Conservation (phyloP, 495 filamentous ascomycete species). For the Amniculicola lignicola region DNA sequence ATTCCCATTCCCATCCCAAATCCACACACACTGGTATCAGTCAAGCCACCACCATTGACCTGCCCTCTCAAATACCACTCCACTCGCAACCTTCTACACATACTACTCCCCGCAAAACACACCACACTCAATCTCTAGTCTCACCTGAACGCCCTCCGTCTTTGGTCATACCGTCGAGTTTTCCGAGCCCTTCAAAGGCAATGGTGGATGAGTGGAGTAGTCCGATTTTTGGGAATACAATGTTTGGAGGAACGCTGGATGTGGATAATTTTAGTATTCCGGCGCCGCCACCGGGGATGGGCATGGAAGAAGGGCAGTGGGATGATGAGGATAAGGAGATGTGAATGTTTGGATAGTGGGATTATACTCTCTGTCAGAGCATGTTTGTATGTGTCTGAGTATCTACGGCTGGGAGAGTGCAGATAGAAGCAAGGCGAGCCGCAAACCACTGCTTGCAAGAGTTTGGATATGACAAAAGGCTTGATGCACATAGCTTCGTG, state of each 20-base stretch:
- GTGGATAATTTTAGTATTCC: slow-evolving; percentile 28
- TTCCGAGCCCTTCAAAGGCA: slow-evolving; percentile 13
- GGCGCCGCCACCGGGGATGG: slow-evolving; percentile 21
- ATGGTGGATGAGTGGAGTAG: slow-evolving; percentile 4
- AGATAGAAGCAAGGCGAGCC: no score
- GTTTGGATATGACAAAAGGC: no score
- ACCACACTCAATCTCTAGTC: neutral
- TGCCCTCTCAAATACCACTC: neutral
- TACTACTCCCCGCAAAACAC: slow-evolving; percentile 4
- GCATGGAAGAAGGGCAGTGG: no score
- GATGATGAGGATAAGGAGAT: no score
- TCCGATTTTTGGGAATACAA: neutral
- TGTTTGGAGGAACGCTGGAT: neutral
- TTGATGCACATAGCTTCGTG: no score
- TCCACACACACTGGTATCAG: slow-evolving; percentile 4
- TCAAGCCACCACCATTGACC: slow-evolving; percentile 28
- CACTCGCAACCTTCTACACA: neutral
- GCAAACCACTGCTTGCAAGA: no score
- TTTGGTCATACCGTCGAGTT: slow-evolving; percentile 24
- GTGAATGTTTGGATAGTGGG: no score
- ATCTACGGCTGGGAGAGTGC: no score
- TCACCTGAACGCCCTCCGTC: slow-evolving; percentile 19
- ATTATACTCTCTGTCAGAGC: no score
- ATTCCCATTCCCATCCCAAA: neutral
- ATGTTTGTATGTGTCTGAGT: no score